These are phyloP conservation scores for Usnea hakonensis DNA, from an alignment of 495 filamentous ascomycete species.

Conservation along the genomic window DNA sequence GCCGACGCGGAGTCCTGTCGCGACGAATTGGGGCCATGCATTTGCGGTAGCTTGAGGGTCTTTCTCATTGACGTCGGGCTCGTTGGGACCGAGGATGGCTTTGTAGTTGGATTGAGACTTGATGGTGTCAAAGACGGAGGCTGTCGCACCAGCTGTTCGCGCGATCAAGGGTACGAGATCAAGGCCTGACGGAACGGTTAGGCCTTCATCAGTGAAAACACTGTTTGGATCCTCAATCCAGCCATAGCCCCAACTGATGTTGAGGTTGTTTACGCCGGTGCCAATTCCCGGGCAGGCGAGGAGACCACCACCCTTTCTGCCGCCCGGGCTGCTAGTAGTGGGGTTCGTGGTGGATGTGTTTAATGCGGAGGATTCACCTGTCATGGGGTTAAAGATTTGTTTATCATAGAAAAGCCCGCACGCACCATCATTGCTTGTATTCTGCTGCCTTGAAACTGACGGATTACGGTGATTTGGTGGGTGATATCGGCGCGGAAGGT, in stretches of 20 bases:
- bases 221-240: background rate
- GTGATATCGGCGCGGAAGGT: too few relatives aligned
- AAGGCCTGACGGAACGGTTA: background rate
- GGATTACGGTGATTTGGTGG: too few relatives aligned
- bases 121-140: background rate
- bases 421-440: too few relatives aligned
- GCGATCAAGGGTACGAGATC: background rate
- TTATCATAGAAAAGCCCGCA: too few relatives aligned
- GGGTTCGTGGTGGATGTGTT: too few relatives aligned
- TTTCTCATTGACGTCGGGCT: background rate
- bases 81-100: background rate
- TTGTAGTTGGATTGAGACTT: background rate
- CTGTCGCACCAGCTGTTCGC: too few relatives aligned
- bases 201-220: background rate
- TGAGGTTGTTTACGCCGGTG: background rate
- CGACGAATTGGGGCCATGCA: background rate
- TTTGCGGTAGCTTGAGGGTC: background rate
- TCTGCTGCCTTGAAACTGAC: too few relatives aligned
- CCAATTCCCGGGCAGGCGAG: background rate
- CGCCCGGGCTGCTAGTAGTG: too few relatives aligned
- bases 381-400: too few relatives aligned
- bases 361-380: too few relatives aligned
- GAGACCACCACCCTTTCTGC: background rate
- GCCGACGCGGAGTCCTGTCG: background rate
- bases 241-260: background rate